Percentiles rank a stretch among this genome's conserved stretches.
phyloP scores from a whole-genome alignment of 1,284 basidiomycete genomes.

The Austroboletus novae-zelandiae region DNA sequence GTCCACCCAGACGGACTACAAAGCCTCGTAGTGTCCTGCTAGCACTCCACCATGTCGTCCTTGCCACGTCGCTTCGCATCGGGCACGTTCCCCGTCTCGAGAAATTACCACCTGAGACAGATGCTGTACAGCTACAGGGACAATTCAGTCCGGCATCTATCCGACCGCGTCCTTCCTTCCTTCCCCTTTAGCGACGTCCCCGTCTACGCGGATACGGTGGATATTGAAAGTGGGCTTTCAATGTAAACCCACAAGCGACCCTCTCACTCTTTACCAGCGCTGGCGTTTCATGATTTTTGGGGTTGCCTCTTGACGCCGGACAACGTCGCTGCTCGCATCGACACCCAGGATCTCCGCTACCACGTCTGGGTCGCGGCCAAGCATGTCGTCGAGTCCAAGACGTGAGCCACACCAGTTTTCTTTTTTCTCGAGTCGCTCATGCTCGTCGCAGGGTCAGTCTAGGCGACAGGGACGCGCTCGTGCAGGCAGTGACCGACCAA shows the following conservation, averaged over 20 bases:
- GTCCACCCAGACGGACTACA: conserved; percentile 16
- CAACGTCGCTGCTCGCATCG: conserved; percentile 25
- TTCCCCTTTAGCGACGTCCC: conserved; percentile 30
- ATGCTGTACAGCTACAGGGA: conserved; percentile 26
- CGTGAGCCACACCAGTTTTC: conserved; percentile 17
- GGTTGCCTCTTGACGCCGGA: conserved; percentile 40
- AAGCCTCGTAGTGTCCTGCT: neutral
- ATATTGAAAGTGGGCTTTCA: conserved; percentile 37
- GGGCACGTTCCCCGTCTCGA: conserved; percentile 28
- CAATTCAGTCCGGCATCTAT: neutral
- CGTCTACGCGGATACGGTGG: conserved; percentile 31
- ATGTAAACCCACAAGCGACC: no score
- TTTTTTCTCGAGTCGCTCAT: no score
- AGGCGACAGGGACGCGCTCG: conserved; percentile 12
- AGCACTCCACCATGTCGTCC: conserved; percentile 2
- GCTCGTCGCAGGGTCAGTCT: conserved; percentile 12
- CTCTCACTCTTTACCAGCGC: conserved; percentile 24
- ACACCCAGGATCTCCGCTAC: conserved; percentile 34
- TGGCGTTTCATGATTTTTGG: conserved; percentile 37
- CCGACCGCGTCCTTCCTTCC: conserved; percentile 25
- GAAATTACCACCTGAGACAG: conserved; percentile 25
- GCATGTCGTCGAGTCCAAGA: conserved; percentile 33
- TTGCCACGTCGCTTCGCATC: conserved; percentile 20
- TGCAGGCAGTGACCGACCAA: conserved; percentile 23
- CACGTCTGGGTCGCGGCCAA: conserved; percentile 45